Evolutionary conservation across 2,329 filamentous ascomycete species (phyloP).

Genomic region (Clarireedia homoeocarpa): DNA sequence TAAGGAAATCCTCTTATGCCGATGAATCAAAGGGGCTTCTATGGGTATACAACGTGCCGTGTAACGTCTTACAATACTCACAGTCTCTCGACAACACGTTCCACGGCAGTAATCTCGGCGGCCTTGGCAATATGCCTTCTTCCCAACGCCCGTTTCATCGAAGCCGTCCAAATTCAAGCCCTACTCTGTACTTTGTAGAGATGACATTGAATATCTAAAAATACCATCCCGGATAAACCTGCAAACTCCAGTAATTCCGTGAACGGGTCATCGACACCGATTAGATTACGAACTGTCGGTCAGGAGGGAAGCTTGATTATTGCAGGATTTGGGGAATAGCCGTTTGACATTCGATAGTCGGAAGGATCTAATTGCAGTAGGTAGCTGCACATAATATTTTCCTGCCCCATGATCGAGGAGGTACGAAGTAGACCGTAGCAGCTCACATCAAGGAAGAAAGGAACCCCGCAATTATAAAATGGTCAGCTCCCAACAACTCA

Average conservation of each 20-base stretch:
- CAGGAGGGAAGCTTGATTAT: not conserved
- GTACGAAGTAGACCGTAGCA: not conserved
- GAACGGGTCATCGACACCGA: not conserved
- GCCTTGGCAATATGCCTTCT: too few relatives aligned
- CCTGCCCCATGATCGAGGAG: not conserved
- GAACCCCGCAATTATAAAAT: constrained; percentile 3
- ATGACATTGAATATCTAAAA: not conserved
- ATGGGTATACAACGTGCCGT: too few relatives aligned
- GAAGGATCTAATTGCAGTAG: constrained; percentile 1
- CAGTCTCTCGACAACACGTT: too few relatives aligned
- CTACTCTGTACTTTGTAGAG: too few relatives aligned
- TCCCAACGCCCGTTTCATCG: too few relatives aligned
- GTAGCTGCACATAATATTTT: not conserved
- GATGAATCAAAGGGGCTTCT: too few relatives aligned
- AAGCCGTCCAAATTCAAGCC: too few relatives aligned
- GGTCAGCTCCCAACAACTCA: not conserved
- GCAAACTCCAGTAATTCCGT: not conserved
- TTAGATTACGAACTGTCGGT: not conserved
- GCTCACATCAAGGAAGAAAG: not conserved
- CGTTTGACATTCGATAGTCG: not conserved
- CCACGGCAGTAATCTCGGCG: too few relatives aligned
- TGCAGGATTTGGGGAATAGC: not conserved
- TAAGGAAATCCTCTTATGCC: too few relatives aligned
- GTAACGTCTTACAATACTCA: too few relatives aligned
- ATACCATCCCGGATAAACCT: not conserved